Evolutionary conservation across 2,329 filamentous ascomycete species (phyloP), one percentile per base, ranked within the genome.

Genomic region (Talaromyces sp.): DNA sequence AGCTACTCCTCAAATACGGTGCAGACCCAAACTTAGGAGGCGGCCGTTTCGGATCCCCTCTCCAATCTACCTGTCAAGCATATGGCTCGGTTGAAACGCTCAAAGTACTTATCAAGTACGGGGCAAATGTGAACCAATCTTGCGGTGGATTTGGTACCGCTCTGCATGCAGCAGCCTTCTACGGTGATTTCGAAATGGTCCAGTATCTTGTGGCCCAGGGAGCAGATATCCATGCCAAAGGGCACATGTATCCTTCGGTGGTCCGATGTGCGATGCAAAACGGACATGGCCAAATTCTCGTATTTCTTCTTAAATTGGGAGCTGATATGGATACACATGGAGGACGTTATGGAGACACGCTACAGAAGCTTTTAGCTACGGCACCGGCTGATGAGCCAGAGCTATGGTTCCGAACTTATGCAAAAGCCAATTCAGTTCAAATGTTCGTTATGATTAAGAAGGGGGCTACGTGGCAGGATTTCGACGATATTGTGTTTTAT

Each of bases 281-380:
- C 24, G 27, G 29, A 14, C 31, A 62, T 27, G 51, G 32, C 5
- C 29, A 46, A 6, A 41, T 57, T 11, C 46, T 56, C 6, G 26
- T 21, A n/a, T 13, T 9, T 17, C 53, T 62, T 8, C 29, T 59
- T 11, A 62, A 56, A 54, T 26, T 13, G 4, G 60, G 60, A 1
- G 53, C 52, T 4, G 60, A 62, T 53, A 49, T 62, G 21, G 46
- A 57, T 8, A 62, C 60, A 3, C 49, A 19, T 6, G 56, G 29
- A 1, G 56, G 49, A 17, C 32, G 21, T 11, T 58, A 58, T 24
- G 56, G 56, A 21, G 24, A 58, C 3, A 58, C 56, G 1, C 6
- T 58, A n/a, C 56, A 50, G 13, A 7, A 53, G 10, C 31, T 21
- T 35, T 11, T 58, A n/a, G 56, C 56, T 17, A 10, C 9, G 4